These are phyloP conservation scores for Penicillium sp. DNA, from an alignment of 2,329 filamentous ascomycete species.

Conservation along the genomic window DNA sequence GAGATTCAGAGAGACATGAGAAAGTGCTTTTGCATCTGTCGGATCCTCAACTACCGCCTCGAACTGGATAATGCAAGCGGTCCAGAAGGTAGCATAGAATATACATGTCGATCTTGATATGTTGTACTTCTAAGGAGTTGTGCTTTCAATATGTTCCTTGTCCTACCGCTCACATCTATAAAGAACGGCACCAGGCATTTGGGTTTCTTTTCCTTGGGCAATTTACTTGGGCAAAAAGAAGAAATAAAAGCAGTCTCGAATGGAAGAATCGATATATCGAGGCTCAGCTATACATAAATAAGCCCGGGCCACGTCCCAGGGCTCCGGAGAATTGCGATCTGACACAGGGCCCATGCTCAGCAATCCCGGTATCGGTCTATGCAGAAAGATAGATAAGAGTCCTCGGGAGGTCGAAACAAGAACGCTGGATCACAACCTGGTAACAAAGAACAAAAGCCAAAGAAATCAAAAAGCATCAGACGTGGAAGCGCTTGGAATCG, in stretches of 20 bases:
- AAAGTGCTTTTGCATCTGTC: no score
- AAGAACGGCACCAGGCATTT: no score
- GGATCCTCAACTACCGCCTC: no score
- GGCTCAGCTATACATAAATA: slow-evolving; percentile 1
- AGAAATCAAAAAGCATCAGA: slow-evolving; percentile 3
- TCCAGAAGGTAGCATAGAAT: no score
- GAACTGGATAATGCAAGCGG: no score
- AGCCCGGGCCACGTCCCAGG: neutral
- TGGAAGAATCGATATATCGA: neutral
- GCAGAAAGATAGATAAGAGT: neutral
- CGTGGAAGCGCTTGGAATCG: slow-evolving; percentile 8
- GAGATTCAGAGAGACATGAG: no score
- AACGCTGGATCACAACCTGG: neutral
- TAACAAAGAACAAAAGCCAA: neutral
- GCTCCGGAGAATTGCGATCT: neutral
- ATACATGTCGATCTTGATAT: no score
- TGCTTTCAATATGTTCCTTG: no score
- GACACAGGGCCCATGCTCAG: neutral
- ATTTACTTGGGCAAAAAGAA: no score
- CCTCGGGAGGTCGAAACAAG: neutral
- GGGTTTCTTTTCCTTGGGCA: no score
- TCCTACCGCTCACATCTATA: no score
- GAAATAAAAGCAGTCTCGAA: neutral
- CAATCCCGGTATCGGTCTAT: neutral
- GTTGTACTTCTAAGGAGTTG: no score